Evolutionary conservation across 2,329 filamentous ascomycete species (phyloP).

Genomic region (Arthrobotrys sphaeroides): DNA sequence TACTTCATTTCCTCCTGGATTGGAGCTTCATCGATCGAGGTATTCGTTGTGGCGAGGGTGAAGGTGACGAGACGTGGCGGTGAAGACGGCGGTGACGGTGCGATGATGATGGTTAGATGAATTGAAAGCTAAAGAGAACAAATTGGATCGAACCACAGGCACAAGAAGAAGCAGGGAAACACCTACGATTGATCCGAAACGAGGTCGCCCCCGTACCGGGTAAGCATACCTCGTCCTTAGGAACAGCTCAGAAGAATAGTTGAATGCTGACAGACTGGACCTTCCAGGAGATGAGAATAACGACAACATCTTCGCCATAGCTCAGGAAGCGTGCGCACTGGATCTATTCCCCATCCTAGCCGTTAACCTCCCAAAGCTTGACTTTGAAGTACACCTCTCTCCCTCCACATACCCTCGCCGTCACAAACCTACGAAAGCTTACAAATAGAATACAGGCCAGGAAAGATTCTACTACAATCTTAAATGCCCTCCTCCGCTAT

Average conservation of each 20-base stretch:
- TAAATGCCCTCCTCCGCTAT: conserved; percentile 73
- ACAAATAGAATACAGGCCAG: conserved; percentile 71
- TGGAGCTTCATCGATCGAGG: too few relatives aligned
- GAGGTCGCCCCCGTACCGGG: conserved; percentile 92
- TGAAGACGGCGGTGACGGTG: conserved; percentile 24
- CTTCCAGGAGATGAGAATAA: conserved; percentile 3
- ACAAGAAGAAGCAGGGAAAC: conserved; percentile 84
- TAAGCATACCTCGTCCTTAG: conserved; percentile 62
- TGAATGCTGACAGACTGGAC: background rate
- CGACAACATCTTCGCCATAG: conserved; percentile 86
- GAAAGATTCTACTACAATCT: conserved; percentile 57
- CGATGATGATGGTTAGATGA: conserved; percentile 21
- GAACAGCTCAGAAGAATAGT: conserved; percentile 28
- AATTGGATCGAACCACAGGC: too few relatives aligned
- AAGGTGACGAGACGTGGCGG: conserved; percentile 40
- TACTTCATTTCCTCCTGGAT: background rate
- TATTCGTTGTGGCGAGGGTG: background rate
- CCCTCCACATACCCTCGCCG: conserved; percentile 66
- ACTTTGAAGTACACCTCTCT: conserved; percentile 73
- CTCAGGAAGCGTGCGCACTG: conserved; percentile 85
- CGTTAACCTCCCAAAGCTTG: conserved; percentile 80
- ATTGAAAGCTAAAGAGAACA: too few relatives aligned
- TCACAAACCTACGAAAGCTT: conserved; percentile 74
- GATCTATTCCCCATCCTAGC: conserved; percentile 87
- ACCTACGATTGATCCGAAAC: conserved; percentile 89